A percentile compares a stretch with the other conserved stretches of the same genome.
Conservation (phyloP, 2,329 filamentous ascomycete species). For the Scedosporium aurantiacum region DNA sequence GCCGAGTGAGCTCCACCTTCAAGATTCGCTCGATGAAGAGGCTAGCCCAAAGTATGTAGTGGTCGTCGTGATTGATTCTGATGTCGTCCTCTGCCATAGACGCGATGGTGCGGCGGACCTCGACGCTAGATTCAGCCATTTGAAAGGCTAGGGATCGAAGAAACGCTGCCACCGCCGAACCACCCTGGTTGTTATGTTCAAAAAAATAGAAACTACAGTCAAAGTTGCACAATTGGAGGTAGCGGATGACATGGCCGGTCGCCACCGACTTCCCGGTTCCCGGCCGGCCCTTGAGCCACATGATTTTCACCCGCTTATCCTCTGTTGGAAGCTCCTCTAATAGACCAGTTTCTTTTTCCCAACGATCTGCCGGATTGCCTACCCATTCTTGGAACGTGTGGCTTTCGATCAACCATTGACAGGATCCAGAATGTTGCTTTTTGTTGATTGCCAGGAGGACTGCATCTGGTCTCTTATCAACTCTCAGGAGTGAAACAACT, state of each 20-base stretch:
- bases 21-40: slow-evolving; percentile 13
- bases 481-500: not conserved
- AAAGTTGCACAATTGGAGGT: slow-evolving; percentile 13
- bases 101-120: slow-evolving; percentile 12
- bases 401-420: not conserved
- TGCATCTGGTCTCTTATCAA: not conserved
- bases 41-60: slow-evolving; percentile 13
- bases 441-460: not conserved
- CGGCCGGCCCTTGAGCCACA: slow-evolving; percentile 18
- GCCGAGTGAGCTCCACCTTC: slow-evolving; percentile 9
- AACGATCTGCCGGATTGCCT: not conserved
- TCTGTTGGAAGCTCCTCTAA: not conserved
- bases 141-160: slow-evolving; percentile 14
- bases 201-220: slow-evolving; percentile 19
- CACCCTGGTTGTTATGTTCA: slow-evolving; percentile 13
- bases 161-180: slow-evolving; percentile 7
- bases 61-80: slow-evolving; percentile 10
- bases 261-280: slow-evolving; percentile 17
- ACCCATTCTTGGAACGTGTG: not conserved
- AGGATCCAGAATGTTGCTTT: not conserved
- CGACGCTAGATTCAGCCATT: slow-evolving; percentile 13
- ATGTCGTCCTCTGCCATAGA: slow-evolving; percentile 12
- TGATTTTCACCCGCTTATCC: slow-evolving; percentile 2
- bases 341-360: not conserved
- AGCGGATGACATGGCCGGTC: slow-evolving; percentile 14